These are phyloP conservation scores for Hygrophorus russula DNA, from an alignment of 768 basidiomycete genomes.

Conservation along the genomic window DNA sequence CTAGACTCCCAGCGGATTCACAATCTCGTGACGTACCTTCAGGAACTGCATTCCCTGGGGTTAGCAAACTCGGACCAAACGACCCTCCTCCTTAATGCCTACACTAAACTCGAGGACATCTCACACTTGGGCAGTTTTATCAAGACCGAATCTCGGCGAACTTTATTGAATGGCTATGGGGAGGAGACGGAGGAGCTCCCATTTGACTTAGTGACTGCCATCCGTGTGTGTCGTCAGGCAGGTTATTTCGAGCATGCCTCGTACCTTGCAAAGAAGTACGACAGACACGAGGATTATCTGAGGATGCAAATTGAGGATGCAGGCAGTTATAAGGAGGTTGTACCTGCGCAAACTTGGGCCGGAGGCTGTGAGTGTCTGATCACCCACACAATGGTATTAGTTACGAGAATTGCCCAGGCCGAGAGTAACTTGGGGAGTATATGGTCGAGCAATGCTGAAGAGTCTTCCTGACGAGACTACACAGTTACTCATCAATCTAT, in stretches of 20 bases:
- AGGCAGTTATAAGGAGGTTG: slow-evolving; percentile 62
- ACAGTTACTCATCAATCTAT: slow-evolving; percentile 82
- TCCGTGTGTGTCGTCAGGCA: slow-evolving; percentile 92
- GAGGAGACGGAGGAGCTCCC: slow-evolving; percentile 62
- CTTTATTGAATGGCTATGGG: slow-evolving; percentile 17
- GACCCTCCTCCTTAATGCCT: slow-evolving; percentile 91
- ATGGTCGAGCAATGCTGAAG: slow-evolving; percentile 78
- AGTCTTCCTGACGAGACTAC: slow-evolving; percentile 85
- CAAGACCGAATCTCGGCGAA: slow-evolving; percentile 64
- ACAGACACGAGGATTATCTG: slow-evolving; percentile 85
- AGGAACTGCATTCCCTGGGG: slow-evolving; percentile 83
- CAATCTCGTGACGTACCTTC: slow-evolving; percentile 90
- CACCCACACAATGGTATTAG: too few species aligned
- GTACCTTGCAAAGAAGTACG: slow-evolving; percentile 87
- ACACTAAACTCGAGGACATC: slow-evolving; percentile 93
- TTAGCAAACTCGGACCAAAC: slow-evolving; percentile 96
- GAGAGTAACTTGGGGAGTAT: slow-evolving; percentile 78
- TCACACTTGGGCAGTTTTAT: slow-evolving; percentile 84
- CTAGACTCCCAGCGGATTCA: slow-evolving; percentile 94
- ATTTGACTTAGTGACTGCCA: slow-evolving; percentile 95
- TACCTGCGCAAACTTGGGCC: slow-evolving; percentile 76
- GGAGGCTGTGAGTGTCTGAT: slow-evolving; percentile 26
- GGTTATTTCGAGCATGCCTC: slow-evolving; percentile 93
- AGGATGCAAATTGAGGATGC: slow-evolving; percentile 92
- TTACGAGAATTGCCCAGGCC: slow-evolving; percentile 20